These are phyloP conservation scores for Exophiala spinifera DNA, from an alignment of 2,329 filamentous ascomycete genomes.

Conservation along the genomic window DNA sequence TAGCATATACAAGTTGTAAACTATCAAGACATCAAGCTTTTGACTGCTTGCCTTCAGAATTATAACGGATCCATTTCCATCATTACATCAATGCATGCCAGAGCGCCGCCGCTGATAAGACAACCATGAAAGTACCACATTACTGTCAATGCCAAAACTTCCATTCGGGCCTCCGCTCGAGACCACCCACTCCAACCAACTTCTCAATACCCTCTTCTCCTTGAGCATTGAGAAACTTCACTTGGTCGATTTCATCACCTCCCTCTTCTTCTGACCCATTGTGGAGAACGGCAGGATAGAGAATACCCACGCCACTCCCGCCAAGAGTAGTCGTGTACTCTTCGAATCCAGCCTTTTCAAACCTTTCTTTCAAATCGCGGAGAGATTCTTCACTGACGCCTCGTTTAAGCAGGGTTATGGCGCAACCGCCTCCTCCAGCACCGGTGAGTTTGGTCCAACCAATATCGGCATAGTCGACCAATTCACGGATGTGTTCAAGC, in stretches of 20 bases:
- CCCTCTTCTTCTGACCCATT: constrained; percentile 79
- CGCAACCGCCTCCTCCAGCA: constrained; percentile 91
- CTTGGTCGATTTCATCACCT: constrained; percentile 88
- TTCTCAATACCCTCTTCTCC: constrained; percentile 82
- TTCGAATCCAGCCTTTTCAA: constrained; percentile 70
- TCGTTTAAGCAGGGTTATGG: constrained; percentile 82
- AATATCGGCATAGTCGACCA: constrained; percentile 83
- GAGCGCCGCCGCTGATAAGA: constrained; percentile 22
- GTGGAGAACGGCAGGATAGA: constrained; percentile 87
- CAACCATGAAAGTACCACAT: constrained; percentile 8
- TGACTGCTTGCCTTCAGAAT: constrained; percentile 1
- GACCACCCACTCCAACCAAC: constrained; percentile 74
- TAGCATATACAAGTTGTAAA: not conserved
- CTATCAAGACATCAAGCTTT: constrained; percentile 11
- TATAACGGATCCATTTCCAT: not conserved
- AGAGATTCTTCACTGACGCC: constrained; percentile 58
- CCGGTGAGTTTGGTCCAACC: constrained; percentile 98
- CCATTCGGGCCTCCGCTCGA: constrained; percentile 73
- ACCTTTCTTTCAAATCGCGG: constrained; percentile 60
- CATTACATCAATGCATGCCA: constrained; percentile 7
- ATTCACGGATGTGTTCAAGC: constrained; percentile 83
- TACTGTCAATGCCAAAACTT: constrained; percentile 68
- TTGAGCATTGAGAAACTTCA: constrained; percentile 79
- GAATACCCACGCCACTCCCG: constrained; percentile 87
- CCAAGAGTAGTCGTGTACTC: constrained; percentile 88